Evolutionary conservation across 225 moss, liverwort and hornwort species (phyloP).

Genomic region (Takakia lepidozioides): DNA sequence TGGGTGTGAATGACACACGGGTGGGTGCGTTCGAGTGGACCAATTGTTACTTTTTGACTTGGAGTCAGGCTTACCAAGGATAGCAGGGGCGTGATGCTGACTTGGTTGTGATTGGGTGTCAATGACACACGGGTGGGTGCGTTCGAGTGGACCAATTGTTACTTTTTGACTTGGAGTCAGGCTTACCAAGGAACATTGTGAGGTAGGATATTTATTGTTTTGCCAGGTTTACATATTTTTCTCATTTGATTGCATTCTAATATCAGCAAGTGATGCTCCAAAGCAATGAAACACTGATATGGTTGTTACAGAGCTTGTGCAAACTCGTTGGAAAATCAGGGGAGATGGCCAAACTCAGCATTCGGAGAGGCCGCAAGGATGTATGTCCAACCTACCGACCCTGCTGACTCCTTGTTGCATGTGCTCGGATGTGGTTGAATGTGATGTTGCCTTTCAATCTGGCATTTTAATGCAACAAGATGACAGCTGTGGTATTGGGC

Average conservation of each 20-base stretch:
- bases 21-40: conserved; percentile 21
- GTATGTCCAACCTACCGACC: conserved; percentile 20
- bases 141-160: conserved; percentile 14
- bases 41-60: conserved; percentile 9
- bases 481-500: neutral
- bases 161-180: conserved; percentile 38
- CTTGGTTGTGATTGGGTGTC: conserved; percentile 58
- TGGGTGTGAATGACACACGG: conserved; percentile 35
- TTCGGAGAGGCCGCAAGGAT: conserved; percentile 89
- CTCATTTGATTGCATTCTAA: neutral
- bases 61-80: conserved; percentile 96
- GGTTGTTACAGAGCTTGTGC: conserved; percentile 53
- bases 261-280: neutral
- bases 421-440: no score
- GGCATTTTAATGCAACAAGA: no score
- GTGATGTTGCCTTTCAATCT: neutral
- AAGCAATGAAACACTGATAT: neutral
- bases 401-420: no score
- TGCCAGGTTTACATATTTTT: neutral
- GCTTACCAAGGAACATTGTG: conserved; percentile 87
- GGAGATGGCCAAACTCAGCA: conserved; percentile 72
- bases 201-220: conserved; percentile 27
- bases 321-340: conserved; percentile 85
- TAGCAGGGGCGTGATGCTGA: conserved; percentile 53
- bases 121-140: conserved; percentile 25